Evolutionary conservation across 2,329 filamentous ascomycete genomes (phyloP), one percentile per base, ranked within the genome.

Genomic region (Hortaea werneckii): DNA sequence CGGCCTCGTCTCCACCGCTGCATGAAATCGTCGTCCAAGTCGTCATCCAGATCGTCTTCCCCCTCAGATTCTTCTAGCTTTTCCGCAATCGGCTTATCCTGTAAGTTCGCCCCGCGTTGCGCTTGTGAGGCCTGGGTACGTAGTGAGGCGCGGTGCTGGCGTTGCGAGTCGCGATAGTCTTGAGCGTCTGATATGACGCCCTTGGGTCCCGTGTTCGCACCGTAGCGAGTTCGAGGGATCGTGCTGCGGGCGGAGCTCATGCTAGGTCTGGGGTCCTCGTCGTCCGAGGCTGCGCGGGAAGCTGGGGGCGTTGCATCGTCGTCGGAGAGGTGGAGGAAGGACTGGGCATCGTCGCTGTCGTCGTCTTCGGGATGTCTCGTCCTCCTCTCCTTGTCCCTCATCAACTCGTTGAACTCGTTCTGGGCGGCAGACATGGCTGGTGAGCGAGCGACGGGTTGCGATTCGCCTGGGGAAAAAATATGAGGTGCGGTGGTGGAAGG

Each of bases 151-250:
- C 60, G 45, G 61, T 61, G 52, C 37, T 47, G 50, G 42, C 58
- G 47, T 26, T 50, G 51, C n/a, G 59, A 60, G 44, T 63, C 61
- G 37, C 56, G 83, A 65, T 83, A 90, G 58, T 81, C 80, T 58
- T 85, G 76, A 34, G 86, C 86, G 62, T 92, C 86, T 56, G 85
- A 84, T 59, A 92, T 90, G 65, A 92, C 86, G 51, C 86, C 86
- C 71, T 90, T 90, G 55, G 88, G 85, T 40, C 86, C 86, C 2
- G 85, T 90, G 55, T 85, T 81, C 54, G 79, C 77, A 47, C 83
- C 81, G 44, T 71, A 78, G 63, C 85, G 64, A 50, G 85, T 77
- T 59, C 74, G 76, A 58, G 85, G 65, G 63, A 74, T 68, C 56
- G 68, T 69, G 64, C 51, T 54, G 43, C 60, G 53, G 12, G 51